phyloP scores from a whole-genome alignment of 208 protist species.

The Hexamita inflata region DNA sequence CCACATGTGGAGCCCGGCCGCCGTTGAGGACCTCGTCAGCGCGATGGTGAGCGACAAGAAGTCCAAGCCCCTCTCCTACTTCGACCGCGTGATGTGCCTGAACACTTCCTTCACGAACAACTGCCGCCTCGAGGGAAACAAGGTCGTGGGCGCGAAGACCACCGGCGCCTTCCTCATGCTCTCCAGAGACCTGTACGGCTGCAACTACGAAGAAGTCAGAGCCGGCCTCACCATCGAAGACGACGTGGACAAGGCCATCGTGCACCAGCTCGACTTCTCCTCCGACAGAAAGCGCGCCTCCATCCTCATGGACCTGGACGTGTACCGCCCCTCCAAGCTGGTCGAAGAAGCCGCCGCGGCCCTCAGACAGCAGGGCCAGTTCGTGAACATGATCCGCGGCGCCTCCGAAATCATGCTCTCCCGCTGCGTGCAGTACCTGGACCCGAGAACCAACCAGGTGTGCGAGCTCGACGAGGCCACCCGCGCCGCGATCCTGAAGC shows the following conservation, averaged over 20 bases:
- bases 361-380: too few species aligned
- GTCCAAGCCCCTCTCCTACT: too few species aligned
- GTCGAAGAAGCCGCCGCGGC: too few species aligned
- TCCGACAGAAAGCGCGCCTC: constrained; percentile 52
- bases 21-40: too few species aligned
- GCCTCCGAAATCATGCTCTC: too few species aligned
- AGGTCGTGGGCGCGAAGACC: constrained; percentile 61
- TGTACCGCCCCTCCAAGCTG: too few species aligned
- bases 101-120: background rate
- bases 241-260: background rate
- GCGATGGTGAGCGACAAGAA: too few species aligned
- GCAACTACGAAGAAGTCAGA: constrained; percentile 37
- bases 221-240: background rate
- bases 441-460: too few species aligned
- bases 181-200: background rate
- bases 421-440: too few species aligned
- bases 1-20: constrained; percentile 55
- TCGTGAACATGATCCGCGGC: too few species aligned
- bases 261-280: constrained; percentile 38
- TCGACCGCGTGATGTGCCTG: background rate
- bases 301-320: constrained; percentile 53
- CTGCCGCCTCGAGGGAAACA: background rate
- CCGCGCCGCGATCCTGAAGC: too few species aligned
- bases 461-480: constrained; percentile 3
- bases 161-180: constrained; percentile 58